These are phyloP conservation scores for Gossypium thurberi DNA, from an alignment of 345 rosid genomes.

Conservation along the genomic window DNA sequence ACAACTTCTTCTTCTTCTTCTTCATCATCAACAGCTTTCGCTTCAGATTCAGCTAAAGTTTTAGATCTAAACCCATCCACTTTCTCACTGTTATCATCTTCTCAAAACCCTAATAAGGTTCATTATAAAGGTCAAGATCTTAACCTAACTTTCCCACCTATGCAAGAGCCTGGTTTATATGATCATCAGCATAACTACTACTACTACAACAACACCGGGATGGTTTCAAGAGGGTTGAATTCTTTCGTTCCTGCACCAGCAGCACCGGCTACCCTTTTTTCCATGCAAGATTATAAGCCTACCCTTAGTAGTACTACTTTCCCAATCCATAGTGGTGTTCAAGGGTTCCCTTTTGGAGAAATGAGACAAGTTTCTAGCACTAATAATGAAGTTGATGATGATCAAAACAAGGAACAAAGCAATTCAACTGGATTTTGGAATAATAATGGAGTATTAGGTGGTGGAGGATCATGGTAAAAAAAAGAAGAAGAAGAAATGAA, in stretches of 20 bases:
- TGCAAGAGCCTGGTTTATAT: constrained; percentile 18
- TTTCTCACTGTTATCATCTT: constrained; percentile 28
- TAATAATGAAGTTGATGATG: constrained; percentile 25
- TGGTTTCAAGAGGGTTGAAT: constrained; percentile 22
- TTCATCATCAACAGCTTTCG: neutral
- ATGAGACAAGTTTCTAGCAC: constrained; percentile 32
- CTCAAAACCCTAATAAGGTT: constrained; percentile 35
- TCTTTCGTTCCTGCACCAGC: constrained; percentile 14
- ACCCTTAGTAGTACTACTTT: constrained; percentile 25
- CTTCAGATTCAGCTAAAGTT: constrained; percentile 21
- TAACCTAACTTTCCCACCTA: constrained; percentile 35
- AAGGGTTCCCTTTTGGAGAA: constrained; percentile 40
- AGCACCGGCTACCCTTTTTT: constrained; percentile 23
- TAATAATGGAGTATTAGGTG: constrained; percentile 35
- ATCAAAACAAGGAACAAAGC: constrained; percentile 36
- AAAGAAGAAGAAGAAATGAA: neutral
- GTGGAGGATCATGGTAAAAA: constrained; percentile 42
- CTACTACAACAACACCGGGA: too few species aligned
- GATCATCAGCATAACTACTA: too few species aligned
- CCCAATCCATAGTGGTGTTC: constrained; percentile 34
- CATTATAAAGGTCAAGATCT: constrained; percentile 38
- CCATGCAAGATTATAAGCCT: constrained; percentile 44
- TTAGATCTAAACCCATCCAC: constrained; percentile 49
- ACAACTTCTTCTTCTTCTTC: constrained; percentile 8
- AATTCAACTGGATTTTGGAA: constrained; percentile 41